A percentile compares a stretch with the other conserved stretches of the same genome.
Conservation (phyloP, 164 flowering plant genomes). For the Echeveria elegans region DNA sequence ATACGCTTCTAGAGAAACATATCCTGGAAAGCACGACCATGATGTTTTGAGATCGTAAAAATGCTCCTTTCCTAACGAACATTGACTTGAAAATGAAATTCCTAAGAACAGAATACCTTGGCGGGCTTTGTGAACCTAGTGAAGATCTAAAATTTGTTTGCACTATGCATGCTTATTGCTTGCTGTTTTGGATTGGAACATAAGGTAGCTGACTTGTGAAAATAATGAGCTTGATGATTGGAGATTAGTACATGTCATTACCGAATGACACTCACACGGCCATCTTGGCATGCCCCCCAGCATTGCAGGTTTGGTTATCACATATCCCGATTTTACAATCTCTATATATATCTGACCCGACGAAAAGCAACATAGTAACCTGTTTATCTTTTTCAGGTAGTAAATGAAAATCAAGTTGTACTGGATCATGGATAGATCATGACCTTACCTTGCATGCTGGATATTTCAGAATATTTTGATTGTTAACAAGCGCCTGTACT, state of each 20-base stretch:
- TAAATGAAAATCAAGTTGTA: no score
- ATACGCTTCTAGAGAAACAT: constrained; percentile 37
- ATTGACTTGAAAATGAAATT: background rate
- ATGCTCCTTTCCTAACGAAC: background rate
- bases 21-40: constrained; percentile 52
- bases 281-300: background rate
- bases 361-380: no score
- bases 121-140: background rate
- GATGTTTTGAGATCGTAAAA: constrained; percentile 31
- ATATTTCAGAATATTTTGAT: no score
- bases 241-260: background rate
- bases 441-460: no score
- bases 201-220: background rate
- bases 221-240: background rate
- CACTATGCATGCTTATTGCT: background rate
- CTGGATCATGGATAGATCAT: no score
- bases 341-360: no score
- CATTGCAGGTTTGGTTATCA: background rate
- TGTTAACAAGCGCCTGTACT: no score
- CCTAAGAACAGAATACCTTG: background rate
- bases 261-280: no score
- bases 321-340: no score
- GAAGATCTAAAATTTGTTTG: background rate
- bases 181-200: background rate
- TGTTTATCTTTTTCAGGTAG: no score